phyloP scores from a whole-genome alignment of 2,329 filamentous ascomycete genomes.

The Trichophyton simii region DNA sequence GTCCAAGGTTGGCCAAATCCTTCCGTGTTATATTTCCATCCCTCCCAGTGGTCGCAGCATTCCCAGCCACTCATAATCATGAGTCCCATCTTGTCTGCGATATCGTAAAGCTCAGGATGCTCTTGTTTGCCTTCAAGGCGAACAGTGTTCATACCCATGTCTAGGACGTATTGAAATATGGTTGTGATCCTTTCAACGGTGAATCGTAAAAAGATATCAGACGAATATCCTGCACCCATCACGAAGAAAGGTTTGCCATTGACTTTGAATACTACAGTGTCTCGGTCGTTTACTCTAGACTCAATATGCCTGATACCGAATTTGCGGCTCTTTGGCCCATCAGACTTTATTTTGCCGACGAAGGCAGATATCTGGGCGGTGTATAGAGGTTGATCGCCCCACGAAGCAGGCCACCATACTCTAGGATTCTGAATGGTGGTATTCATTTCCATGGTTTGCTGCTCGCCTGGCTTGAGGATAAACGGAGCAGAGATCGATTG shows the following conservation, averaged over 20 bases:
- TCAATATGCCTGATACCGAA: constrained; percentile 47
- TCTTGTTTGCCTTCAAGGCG: constrained; percentile 54
- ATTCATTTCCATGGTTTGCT: constrained; percentile 29
- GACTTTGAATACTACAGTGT: constrained; percentile 45
- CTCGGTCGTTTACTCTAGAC: constrained; percentile 38
- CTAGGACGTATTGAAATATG: constrained; percentile 44
- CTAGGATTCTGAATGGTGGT: constrained; percentile 12
- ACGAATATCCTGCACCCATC: constrained; percentile 47
- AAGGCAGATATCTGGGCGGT: constrained; percentile 21
- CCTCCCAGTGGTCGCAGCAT: constrained; percentile 58
- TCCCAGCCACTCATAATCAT: constrained; percentile 55
- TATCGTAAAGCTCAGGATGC: constrained; percentile 47
- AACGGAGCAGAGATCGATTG: constrained; percentile 22
- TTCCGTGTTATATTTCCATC: constrained; percentile 50
- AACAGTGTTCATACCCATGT: constrained; percentile 52
- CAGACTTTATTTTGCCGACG: constrained; percentile 20
- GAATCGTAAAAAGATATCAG: constrained; percentile 52
- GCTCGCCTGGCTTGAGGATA: constrained; percentile 28
- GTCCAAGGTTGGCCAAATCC: constrained; percentile 36
- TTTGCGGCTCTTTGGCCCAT: constrained; percentile 21
- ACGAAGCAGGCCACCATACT: constrained; percentile 6
- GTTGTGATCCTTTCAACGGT: constrained; percentile 35
- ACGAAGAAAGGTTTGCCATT: constrained; percentile 50
- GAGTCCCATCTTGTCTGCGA: constrained; percentile 47
- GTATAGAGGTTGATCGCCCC: constrained; percentile 11